Base-by-base conservation (phyloP, 257 asterid species). In the Solanum medicagineum region DNA sequence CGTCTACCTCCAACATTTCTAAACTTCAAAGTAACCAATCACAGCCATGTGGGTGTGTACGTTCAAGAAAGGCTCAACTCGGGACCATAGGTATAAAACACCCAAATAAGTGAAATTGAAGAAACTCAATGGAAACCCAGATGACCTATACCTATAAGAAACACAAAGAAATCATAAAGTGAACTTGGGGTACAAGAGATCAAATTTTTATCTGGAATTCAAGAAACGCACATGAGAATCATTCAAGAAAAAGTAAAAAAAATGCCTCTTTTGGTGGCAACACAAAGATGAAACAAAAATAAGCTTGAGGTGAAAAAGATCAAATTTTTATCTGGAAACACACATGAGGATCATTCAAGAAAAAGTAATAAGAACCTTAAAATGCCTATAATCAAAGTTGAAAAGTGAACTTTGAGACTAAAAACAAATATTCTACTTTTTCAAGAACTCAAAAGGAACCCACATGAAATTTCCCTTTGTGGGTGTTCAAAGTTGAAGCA, bases 11-110 rank as follows among this genome's bases (percentile, higher is more conserved):
- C 65, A 80, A 62, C 81, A 90, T 85, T 60, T 51, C 88, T 80
- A 89, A 81, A 89, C 86, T 89, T 69, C 95, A 87, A 91, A 81
- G 87, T 84, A 86, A 81, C 85, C 90, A 91, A 86, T 89, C 86
- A 90, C 85, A 85, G 69, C 70, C 81, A 89, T 60, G 53, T 26
- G 44, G 81, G 77, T 88, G 88, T 70, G 19, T 66, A 83, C 84
- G 55, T 84, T 88, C 85, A 80, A 74, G 69, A 88, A 86, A 80
- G 83, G 60, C 87, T 84, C 88, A 86, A 80, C 63, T 66, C 13
- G 55, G 32, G 65, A 77, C 60, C 13, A 49, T 24, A 71, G 55
- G 54, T 32, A 71, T 54, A 42, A 71, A 8, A 71, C 80, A 40
- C 15, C 62, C 45, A 24, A 77, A 24, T 77, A 82, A 71, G 70